A percentile compares a stretch with the other conserved stretches of the same genome.
These are phyloP conservation scores for Loxodes magnus DNA, from an alignment of 73 alveolate species.

Conservation along the genomic window DNA sequence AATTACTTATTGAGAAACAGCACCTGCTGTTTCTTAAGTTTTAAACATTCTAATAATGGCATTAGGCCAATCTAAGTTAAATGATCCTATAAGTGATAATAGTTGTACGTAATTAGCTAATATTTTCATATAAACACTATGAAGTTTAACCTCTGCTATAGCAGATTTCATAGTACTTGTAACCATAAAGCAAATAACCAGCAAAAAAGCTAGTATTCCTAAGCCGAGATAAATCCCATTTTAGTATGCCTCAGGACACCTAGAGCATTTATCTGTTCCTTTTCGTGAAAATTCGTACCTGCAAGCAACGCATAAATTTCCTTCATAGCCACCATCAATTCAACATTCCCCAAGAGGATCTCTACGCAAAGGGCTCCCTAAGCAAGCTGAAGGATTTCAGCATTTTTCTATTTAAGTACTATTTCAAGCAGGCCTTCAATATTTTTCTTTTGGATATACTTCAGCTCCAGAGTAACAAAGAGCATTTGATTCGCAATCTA, in stretches of 20 bases:
- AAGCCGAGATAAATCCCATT: not conserved
- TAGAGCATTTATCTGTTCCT: not conserved
- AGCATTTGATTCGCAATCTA: no score
- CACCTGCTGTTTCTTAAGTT: conserved; percentile 16
- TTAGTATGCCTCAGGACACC: not conserved
- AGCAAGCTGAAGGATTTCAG: no score
- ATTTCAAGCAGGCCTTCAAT: no score
- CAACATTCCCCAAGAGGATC: no score
- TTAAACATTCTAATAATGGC: conserved; percentile 19
- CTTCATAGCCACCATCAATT: conserved; percentile 1
- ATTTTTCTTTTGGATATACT: no score
- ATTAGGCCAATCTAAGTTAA: conserved; percentile 49
- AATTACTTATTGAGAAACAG: conserved; percentile 18
- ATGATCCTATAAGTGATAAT: conserved; percentile 27
- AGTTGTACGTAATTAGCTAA: conserved; percentile 34
- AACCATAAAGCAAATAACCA: not conserved
- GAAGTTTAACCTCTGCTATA: not conserved
- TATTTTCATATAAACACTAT: conserved; percentile 39
- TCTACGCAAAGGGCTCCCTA: no score
- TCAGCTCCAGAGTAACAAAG: no score
- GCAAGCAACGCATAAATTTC: not conserved
- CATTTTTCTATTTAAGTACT: no score
- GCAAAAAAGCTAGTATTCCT: not conserved
- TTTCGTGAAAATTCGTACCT: not conserved
- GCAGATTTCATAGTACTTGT: conserved; percentile 2